Evolutionary conservation across 352 stramenopile species (phyloP), one percentile per base, ranked within the genome.

Genomic region (Thraustochytrium sp.): DNA sequence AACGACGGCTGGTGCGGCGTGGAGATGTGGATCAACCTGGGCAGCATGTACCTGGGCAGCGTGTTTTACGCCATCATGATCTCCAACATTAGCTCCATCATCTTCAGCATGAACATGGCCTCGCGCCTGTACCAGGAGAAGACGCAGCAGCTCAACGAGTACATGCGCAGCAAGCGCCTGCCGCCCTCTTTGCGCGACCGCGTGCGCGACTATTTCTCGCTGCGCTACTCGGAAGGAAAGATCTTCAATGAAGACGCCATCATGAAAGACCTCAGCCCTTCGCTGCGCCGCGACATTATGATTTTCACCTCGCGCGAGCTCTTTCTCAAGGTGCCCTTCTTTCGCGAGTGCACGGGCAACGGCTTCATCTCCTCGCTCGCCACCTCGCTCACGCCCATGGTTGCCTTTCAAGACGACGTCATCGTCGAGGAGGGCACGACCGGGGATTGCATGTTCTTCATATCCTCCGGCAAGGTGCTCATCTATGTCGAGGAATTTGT

Each of bases 11-110:
- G 88, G 88, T 90, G 88, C 64, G 82, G 44, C n/a, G 86, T 90
- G 31, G 88, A 90, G 82, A 82, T 88, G 53, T 90, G 88, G 88
- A 85, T 87, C 16, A 90, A 87, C 13, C 82, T 90, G 0, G 72
- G 68, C 23, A 89, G 86, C 82, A 85, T 90, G 9, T 90, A 90
- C 64, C 64, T 90, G 9, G 88, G 88, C 51, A 85, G 86, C 31
- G 85, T 90, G 48, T 90, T 90, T 61, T 90, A 90, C 63, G 87
- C 87, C 34, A 85, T 90, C 61, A 85, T 90, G 26, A 90, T 90
- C 82, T 90, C 88, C 36, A 88, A 87, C 53, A 90, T 90, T 31
- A 88, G 85, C 55, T 87, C 78, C 21, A 90, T 90, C 42, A 65
- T 90, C 42, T 77, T 88, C 76, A 85, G 82, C 36, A 85, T 87